Evolutionary conservation across 176 grass and related monocot genomes (phyloP).

Genomic region (Miscanthus lutarioriparius): DNA sequence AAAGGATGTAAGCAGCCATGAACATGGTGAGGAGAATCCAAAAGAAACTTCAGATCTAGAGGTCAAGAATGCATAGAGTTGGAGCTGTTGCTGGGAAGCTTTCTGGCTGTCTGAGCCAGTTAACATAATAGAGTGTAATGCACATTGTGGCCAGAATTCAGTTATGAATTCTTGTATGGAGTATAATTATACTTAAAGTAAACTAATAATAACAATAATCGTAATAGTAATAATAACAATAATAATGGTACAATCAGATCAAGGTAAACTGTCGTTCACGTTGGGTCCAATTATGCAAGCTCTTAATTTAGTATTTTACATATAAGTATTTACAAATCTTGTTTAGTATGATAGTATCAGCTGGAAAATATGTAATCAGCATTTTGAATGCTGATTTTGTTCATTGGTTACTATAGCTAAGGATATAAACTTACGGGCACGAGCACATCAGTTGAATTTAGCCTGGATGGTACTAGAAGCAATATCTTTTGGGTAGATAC

Average conservation of each 20-base stretch:
- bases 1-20: background rate
- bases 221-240: background rate
- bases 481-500: background rate
- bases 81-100: background rate
- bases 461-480: background rate
- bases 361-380: background rate
- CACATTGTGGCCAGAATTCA: background rate
- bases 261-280: background rate
- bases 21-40: background rate
- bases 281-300: background rate
- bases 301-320: background rate
- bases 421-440: background rate
- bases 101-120: background rate
- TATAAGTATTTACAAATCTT: background rate
- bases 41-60: background rate
- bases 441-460: background rate
- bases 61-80: conserved; percentile 30
- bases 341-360: background rate
- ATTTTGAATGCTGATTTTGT: background rate
- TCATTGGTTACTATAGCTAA: background rate
- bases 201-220: background rate
- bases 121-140: conserved; percentile 5
- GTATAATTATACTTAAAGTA: background rate
- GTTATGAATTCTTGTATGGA: background rate
- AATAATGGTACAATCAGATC: background rate